These are phyloP conservation scores for Sparassis latifolia DNA, from an alignment of 1,284 basidiomycete species.

Conservation along the genomic window DNA sequence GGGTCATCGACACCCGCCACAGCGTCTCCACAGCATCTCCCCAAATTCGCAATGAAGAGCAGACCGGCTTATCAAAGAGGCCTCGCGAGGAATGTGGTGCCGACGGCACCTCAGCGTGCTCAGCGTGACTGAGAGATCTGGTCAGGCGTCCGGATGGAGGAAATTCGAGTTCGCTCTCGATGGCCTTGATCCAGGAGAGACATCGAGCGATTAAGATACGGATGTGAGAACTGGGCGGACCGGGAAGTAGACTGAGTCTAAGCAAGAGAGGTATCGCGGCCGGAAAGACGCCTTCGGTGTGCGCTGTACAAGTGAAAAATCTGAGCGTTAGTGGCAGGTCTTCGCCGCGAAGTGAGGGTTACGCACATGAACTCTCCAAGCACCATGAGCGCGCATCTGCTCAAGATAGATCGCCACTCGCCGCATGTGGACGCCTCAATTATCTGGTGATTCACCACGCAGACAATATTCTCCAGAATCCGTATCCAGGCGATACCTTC, in stretches of 20 bases:
- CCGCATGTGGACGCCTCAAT: slow-evolving; percentile 44
- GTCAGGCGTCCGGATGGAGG: slow-evolving; percentile 4
- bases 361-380: slow-evolving; percentile 17
- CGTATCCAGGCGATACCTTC: slow-evolving; percentile 59
- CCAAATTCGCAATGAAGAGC: slow-evolving; percentile 37
- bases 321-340: slow-evolving; percentile 3
- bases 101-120: not conserved
- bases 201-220: slow-evolving; percentile 29
- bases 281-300: slow-evolving; percentile 19
- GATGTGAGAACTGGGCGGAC: slow-evolving; percentile 21
- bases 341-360: not conserved
- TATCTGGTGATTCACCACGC: slow-evolving; percentile 39
- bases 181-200: slow-evolving; percentile 25
- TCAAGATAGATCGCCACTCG: slow-evolving; percentile 50
- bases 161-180: slow-evolving; percentile 29
- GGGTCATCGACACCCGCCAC: slow-evolving; percentile 49
- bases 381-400: slow-evolving; percentile 43
- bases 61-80: slow-evolving; percentile 28
- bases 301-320: slow-evolving; percentile 13
- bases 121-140: not conserved
- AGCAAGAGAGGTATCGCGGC: slow-evolving; percentile 32
- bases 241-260: slow-evolving; percentile 33
- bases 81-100: slow-evolving; percentile 35
- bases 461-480: slow-evolving; percentile 64
- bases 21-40: slow-evolving; percentile 47